These are phyloP conservation scores for Hypoxylon perforatum DNA, from an alignment of 495 filamentous ascomycete genomes.

Conservation along the genomic window DNA sequence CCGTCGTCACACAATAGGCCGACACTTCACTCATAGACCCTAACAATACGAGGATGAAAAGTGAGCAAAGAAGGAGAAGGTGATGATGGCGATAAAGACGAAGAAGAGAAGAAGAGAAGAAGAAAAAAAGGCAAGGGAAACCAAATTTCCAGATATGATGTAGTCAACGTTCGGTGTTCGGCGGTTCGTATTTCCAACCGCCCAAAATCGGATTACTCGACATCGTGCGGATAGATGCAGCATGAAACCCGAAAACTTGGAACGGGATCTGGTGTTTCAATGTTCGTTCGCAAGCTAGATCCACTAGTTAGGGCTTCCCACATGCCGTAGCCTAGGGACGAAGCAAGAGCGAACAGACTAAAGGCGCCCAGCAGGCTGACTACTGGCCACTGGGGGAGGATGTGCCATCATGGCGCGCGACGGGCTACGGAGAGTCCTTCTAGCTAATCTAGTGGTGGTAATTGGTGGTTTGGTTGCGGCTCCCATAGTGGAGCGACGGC, in stretches of 20 bases:
- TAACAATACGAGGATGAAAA: too few species aligned
- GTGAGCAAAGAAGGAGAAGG: too few species aligned
- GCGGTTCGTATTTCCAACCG: too few species aligned
- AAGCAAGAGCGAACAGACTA: constrained; percentile 3
- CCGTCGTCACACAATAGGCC: too few species aligned
- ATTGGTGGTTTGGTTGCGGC: constrained; percentile 18
- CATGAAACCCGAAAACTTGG: not conserved
- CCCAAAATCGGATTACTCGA: constrained; percentile 1
- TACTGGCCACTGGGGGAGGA: not conserved
- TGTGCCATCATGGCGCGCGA: constrained; percentile 12
- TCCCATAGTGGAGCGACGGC: constrained; percentile 18
- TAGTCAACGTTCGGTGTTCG: too few species aligned
- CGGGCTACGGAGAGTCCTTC: not conserved
- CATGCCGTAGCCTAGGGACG: not conserved
- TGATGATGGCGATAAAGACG: too few species aligned
- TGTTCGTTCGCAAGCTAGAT: not conserved
- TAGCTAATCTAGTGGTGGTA: constrained; percentile 4
- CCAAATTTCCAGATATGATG: too few species aligned
- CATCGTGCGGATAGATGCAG: not conserved
- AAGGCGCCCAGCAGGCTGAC: not conserved
- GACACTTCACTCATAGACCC: too few species aligned
- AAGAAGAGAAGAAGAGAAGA: too few species aligned
- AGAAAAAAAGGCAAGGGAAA: too few species aligned
- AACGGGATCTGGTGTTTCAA: not conserved
- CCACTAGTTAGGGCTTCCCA: not conserved